Percentiles rank a stretch among this genome's conserved stretches.
Conservation (phyloP, 441 rosid genomes). For the Euphorbia corollata region DNA sequence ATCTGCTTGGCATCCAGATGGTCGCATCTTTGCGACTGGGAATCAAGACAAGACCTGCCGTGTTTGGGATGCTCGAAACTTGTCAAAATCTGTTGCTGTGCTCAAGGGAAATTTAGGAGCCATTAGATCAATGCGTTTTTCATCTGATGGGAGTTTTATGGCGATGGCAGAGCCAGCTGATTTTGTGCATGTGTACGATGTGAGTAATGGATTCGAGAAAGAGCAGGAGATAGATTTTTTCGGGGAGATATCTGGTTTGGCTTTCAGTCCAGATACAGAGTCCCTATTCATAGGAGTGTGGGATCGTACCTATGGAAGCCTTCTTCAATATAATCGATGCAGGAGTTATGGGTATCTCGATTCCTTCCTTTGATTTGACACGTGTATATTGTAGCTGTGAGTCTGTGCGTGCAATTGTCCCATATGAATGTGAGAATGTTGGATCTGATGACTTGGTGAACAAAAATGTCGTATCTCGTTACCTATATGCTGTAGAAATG, state of each 20-base stretch:
- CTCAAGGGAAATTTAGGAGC: slow-evolving; percentile 55
- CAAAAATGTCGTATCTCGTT: slow-evolving; percentile 15
- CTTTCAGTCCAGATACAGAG: slow-evolving; percentile 55
- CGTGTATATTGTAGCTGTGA: slow-evolving; percentile 13
- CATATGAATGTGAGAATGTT: background rate
- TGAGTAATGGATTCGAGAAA: slow-evolving; percentile 39
- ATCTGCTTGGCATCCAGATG: slow-evolving; percentile 56
- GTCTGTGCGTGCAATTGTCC: slow-evolving; percentile 3
- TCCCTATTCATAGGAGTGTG: slow-evolving; percentile 47
- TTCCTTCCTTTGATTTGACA: slow-evolving; percentile 27
- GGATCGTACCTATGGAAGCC: slow-evolving; percentile 60
- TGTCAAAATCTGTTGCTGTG: slow-evolving; percentile 44
- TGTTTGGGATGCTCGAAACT: slow-evolving; percentile 44
- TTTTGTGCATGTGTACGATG: slow-evolving; percentile 47
- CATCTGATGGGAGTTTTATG: slow-evolving; percentile 50
- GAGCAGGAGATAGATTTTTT: slow-evolving; percentile 56
- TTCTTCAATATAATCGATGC: slow-evolving; percentile 44
- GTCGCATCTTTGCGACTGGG: slow-evolving; percentile 49
- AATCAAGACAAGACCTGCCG: slow-evolving; percentile 58
- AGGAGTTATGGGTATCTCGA: slow-evolving; percentile 36
- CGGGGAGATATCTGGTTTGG: slow-evolving; percentile 50
- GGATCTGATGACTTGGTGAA: slow-evolving; percentile 11
- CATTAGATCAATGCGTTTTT: slow-evolving; percentile 40
- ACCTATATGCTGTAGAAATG: slow-evolving; percentile 4
- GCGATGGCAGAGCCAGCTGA: slow-evolving; percentile 57